A percentile compares a stretch with the other conserved stretches of the same genome.
Evolutionary conservation across 176 grass and related monocot species (phyloP).

Genomic region (Juncus effusus): DNA sequence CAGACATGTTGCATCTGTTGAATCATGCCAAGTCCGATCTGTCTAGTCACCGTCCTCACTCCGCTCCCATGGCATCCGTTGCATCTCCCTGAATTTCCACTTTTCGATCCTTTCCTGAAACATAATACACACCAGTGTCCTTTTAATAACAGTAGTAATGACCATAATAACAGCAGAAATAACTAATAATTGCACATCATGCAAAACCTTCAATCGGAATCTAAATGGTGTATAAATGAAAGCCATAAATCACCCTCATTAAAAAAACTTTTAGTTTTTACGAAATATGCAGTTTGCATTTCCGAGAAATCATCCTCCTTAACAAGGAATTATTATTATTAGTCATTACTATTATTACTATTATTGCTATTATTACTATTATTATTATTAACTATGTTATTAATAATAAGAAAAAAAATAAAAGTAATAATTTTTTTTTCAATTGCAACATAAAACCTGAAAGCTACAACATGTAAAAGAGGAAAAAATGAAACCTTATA

Average conservation of each 20-base stretch:
- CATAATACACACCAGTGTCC: slow-evolving; percentile 9
- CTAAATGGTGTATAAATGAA: background rate
- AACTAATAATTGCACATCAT: background rate
- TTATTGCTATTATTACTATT: too few species aligned
- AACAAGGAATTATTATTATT: too few species aligned
- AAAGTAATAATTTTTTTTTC: background rate
- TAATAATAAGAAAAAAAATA: slow-evolving; percentile 7
- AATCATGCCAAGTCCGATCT: slow-evolving; percentile 93
- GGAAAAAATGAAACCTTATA: slow-evolving; percentile 7
- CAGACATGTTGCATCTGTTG: slow-evolving; percentile 91
- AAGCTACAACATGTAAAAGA: slow-evolving; percentile 8
- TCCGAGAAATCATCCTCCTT: too few species aligned
- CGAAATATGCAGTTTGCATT: background rate
- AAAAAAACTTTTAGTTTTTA: too few species aligned
- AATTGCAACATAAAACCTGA: slow-evolving; percentile 6
- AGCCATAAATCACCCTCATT: background rate
- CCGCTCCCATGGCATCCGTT: slow-evolving; percentile 65
- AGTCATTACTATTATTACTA: too few species aligned
- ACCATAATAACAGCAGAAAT: background rate
- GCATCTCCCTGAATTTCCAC: slow-evolving; percentile 68
- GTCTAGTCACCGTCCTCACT: slow-evolving; percentile 77
- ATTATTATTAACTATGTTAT: too few species aligned
- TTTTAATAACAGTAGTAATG: slow-evolving; percentile 1
- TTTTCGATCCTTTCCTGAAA: slow-evolving; percentile 89
- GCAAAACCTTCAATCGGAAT: background rate